Conservation (phyloP, 495 filamentous ascomycete species). For the Aspergillus kassunensis region DNA sequence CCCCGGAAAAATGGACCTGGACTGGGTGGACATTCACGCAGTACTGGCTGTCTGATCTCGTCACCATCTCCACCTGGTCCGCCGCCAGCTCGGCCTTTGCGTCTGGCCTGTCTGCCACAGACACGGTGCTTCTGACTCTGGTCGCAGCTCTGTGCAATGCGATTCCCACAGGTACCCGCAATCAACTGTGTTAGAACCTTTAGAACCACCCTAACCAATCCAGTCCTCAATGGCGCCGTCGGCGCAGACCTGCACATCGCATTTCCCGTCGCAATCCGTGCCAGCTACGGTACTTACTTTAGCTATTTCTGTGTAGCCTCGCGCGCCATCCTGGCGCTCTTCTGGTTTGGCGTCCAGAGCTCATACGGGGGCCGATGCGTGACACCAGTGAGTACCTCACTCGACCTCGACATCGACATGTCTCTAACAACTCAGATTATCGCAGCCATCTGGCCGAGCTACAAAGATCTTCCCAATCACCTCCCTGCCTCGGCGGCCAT, state of each 20-base stretch:
- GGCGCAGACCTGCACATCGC: constrained; percentile 3
- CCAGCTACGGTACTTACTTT: constrained; percentile 9
- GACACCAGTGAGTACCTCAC: neutral
- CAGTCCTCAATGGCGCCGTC: constrained; percentile 6
- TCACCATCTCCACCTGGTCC: constrained; percentile 10
- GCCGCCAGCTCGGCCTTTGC: constrained; percentile 9
- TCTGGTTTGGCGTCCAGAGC: constrained; percentile 10
- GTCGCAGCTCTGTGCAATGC: constrained; percentile 9
- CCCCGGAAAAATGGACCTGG: constrained; percentile 10
- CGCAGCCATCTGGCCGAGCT: constrained; percentile 8
- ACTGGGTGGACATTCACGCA: constrained; percentile 9
- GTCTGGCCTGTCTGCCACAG: constrained; percentile 1
- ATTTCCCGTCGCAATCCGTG: constrained; percentile 6
- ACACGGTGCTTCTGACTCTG: constrained; percentile 2
- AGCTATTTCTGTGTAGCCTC: constrained; percentile 9
- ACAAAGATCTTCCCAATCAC: constrained; percentile 3
- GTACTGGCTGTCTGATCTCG: constrained; percentile 10
- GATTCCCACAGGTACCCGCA: constrained; percentile 7
- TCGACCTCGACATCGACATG: neutral
- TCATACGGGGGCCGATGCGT: constrained; percentile 8
- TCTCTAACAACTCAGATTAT: constrained; percentile 1
- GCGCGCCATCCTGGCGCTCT: constrained; percentile 7
- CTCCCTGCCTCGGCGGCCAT: constrained; percentile 5
- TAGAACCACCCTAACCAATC: neutral
- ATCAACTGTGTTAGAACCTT: neutral